Evolutionary conservation across 805 yeast species (phyloP).

Genomic region (Candida pseudoglaebosa): DNA sequence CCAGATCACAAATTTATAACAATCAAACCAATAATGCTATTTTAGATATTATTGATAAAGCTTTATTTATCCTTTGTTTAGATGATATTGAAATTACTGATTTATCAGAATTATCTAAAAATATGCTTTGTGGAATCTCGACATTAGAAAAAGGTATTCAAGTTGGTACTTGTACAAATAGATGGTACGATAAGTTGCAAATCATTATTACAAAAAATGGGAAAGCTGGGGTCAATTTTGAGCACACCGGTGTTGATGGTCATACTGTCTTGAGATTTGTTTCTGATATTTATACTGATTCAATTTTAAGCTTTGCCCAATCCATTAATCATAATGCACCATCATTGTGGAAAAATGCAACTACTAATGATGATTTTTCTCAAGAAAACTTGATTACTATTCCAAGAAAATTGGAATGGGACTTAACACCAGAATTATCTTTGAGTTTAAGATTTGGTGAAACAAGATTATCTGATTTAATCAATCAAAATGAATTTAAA

Average conservation of each 20-base stretch:
- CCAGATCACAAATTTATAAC: constrained; percentile 48
- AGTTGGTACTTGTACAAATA: constrained; percentile 88
- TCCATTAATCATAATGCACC: constrained; percentile 75
- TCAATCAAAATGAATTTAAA: constrained; percentile 84
- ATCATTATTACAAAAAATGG: constrained; percentile 84
- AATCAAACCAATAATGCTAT: constrained; percentile 64
- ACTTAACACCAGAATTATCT: constrained; percentile 68
- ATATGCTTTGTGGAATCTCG: constrained; percentile 84
- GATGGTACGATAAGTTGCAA: constrained; percentile 94
- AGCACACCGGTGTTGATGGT: constrained; percentile 94
- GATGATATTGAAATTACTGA: constrained; percentile 71
- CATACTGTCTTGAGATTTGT: constrained; percentile 88
- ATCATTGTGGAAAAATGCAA: constrained; percentile 55
- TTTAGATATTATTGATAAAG: constrained; percentile 70
- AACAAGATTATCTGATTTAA: constrained; percentile 80
- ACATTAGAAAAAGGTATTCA: constrained; percentile 80
- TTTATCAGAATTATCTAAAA: constrained; percentile 65
- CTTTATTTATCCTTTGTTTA: constrained; percentile 76
- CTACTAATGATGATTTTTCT: constrained; percentile 20
- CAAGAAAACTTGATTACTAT: constrained; percentile 45
- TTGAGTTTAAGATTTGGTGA: constrained; percentile 86
- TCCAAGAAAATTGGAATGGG: constrained; percentile 89
- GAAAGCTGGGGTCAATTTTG: constrained; percentile 90
- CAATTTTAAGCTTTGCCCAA: constrained; percentile 81
- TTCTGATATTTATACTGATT: constrained; percentile 86